Evolutionary conservation across 805 yeast species (phyloP).

Genomic region (Saturnispora sanitii): DNA sequence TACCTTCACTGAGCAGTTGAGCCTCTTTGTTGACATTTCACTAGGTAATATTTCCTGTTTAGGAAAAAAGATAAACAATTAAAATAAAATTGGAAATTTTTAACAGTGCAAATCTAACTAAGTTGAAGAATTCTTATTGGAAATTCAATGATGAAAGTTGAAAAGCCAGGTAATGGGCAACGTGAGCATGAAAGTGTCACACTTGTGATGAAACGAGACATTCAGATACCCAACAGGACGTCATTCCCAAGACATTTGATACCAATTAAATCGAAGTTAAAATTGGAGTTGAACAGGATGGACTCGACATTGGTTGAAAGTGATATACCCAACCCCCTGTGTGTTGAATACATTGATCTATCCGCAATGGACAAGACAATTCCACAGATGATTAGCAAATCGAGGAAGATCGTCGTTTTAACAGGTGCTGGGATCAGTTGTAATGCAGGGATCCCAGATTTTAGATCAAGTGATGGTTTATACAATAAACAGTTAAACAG

Average conservation of each 20-base stretch:
- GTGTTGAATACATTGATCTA: slow-evolving; percentile 7
- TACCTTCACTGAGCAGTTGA: neutral
- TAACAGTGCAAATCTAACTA: neutral
- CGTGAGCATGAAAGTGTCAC: neutral
- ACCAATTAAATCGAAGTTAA: neutral
- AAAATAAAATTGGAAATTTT: neutral
- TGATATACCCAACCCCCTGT: slow-evolving; percentile 1
- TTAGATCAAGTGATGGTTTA: slow-evolving; percentile 74
- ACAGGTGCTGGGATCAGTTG: slow-evolving; percentile 98
- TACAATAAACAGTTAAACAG: slow-evolving; percentile 48
- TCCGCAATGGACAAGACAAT: slow-evolving; percentile 21
- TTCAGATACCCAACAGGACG: neutral
- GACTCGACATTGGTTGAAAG: slow-evolving; percentile 7
- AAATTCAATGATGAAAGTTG: neutral
- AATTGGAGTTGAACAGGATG: slow-evolving; percentile 3
- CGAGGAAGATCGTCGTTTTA: slow-evolving; percentile 51
- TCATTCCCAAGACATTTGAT: no score
- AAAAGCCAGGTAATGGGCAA: neutral
- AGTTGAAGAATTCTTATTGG: neutral
- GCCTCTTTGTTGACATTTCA: neutral
- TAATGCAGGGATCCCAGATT: slow-evolving; percentile 96
- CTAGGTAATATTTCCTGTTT: neutral
- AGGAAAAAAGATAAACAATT: neutral
- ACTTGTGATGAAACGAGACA: neutral
- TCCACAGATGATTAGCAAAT: slow-evolving; percentile 33